Conservation (phyloP, 2,329 filamentous ascomycete species). For the Stemphylium vesicarium region DNA sequence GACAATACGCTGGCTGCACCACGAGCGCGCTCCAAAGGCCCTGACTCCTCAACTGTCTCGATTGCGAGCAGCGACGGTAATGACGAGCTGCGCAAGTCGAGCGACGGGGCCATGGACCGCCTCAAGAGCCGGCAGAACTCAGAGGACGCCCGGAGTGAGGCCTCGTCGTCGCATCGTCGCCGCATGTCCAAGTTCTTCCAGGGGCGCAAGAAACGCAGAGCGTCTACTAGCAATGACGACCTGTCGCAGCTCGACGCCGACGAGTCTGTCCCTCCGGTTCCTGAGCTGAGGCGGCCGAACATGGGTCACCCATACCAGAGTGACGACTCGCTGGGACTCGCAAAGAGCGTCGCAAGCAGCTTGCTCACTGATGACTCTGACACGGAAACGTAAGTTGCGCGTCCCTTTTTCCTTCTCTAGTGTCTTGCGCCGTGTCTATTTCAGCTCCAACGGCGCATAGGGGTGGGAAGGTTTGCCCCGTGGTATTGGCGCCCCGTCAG, state of each 20-base stretch:
- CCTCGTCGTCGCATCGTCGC: constrained; percentile 48
- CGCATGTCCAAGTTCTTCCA: constrained; percentile 62
- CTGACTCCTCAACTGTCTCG: constrained; percentile 40
- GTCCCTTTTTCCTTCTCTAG: constrained; percentile 3
- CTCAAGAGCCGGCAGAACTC: constrained; percentile 48
- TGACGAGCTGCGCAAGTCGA: constrained; percentile 37
- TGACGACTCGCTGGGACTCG: constrained; percentile 51
- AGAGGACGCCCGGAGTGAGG: constrained; percentile 51
- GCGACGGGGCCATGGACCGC: constrained; percentile 51
- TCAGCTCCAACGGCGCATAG: neutral
- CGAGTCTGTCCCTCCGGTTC: constrained; percentile 32
- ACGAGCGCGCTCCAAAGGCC: constrained; percentile 31
- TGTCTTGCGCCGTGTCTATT: neutral
- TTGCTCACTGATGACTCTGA: constrained; percentile 60
- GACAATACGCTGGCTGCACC: constrained; percentile 37
- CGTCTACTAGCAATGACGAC: constrained; percentile 40
- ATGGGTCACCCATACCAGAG: constrained; percentile 36
- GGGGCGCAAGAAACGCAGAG: constrained; percentile 50
- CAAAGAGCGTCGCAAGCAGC: constrained; percentile 56
- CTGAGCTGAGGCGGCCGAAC: constrained; percentile 22
- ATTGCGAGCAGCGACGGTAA: constrained; percentile 40
- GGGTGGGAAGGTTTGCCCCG: constrained; percentile 4
- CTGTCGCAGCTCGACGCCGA: constrained; percentile 26
- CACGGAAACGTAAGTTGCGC: constrained; percentile 54
- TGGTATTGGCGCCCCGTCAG: constrained; percentile 23